Evolutionary conservation across 306 rosid species (phyloP), one percentile per base, ranked within the genome.

Genomic region (Vachellia collinsii): DNA sequence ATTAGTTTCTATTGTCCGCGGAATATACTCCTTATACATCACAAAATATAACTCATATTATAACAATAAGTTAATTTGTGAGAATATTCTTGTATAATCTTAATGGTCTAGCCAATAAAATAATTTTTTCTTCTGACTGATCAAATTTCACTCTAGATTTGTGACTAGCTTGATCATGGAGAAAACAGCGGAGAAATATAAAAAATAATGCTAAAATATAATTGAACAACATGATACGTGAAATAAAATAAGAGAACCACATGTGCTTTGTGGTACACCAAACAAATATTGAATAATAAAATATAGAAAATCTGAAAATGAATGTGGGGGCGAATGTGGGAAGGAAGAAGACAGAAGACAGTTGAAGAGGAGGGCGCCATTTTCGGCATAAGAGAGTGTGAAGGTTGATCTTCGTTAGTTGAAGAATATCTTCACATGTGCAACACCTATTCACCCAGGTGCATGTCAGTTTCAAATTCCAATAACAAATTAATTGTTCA

Each of bases 371-470:
- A 6, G 16, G 36, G 67, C 70, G 70, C 70, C 70, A 64, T 64
- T 64, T 14, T 16, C 44, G 22, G 43, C 43, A 6, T 13, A 13
- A 3, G 38, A 1, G 39, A 2, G 19, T 0, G 70, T 13, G 22
- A 64, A 36, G 11, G 43, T 6, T 64, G 44, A 64, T 64, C 43
- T 36, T 36, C 19, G 39, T 25, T 61, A 23, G 38, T 61, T 61
- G 65, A 59, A 59, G 65, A 59, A 59, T 59, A 59, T 59, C 65
- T 59, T 59, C 16, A 23, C 65, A 59, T 59, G 65, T 59, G 37
- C 37, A 59, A 10, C 36, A 3, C 4, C 37, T 59, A 23, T 59
- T 22, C 65, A 59, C 37, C 37, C 65, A 59, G 8, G 36, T 59
- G 63, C 63, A 8, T 56, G 65, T 58, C 65, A 59, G 65, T 59